A percentile compares a stretch with the other conserved stretches of the same genome.
Evolutionary conservation across 148 eudicot genomes (phyloP).

Genomic region (Tetragonia tetragonoides): DNA sequence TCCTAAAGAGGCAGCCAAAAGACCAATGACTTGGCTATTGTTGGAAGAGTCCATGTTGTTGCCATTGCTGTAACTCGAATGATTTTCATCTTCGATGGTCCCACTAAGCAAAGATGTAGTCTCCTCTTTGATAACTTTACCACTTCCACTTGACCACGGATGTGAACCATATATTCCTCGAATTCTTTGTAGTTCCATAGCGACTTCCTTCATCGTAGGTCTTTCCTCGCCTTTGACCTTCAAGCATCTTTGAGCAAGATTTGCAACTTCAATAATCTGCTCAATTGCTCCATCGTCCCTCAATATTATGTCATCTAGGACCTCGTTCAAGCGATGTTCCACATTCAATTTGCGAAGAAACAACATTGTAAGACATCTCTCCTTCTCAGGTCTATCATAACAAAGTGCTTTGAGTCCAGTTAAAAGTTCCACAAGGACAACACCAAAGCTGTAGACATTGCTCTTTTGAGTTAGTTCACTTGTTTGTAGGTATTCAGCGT

Average conservation of each 20-base stretch:
- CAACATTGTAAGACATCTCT: conserved; percentile 5
- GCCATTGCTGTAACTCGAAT: too few relatives aligned
- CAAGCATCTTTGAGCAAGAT: conserved; percentile 16
- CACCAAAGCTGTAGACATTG: conserved; percentile 24
- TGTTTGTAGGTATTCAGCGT: conserved; percentile 22
- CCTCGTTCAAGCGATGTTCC: conserved; percentile 5
- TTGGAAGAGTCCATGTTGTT: too few relatives aligned
- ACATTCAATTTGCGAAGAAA: conserved; percentile 21
- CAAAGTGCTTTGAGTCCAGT: conserved; percentile 15
- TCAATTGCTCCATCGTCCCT: conserved; percentile 2
- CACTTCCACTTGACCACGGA: background rate
- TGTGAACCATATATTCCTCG: background rate
- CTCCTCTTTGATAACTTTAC: too few relatives aligned
- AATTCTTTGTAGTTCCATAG: conserved; percentile 3
- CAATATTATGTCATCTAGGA: conserved; percentile 14
- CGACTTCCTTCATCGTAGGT: conserved; percentile 26
- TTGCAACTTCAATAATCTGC: conserved; percentile 19
- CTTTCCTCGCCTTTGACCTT: conserved; percentile 16
- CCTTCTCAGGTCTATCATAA: background rate
- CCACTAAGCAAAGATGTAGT: too few relatives aligned
- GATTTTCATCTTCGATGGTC: too few relatives aligned
- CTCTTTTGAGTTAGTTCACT: background rate
- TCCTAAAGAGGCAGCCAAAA: too few relatives aligned
- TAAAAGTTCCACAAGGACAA: conserved; percentile 17
- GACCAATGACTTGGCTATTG: too few relatives aligned